Conservation (phyloP, 1,139 yeast genomes). For the Hanseniaspora gamundiae region DNA sequence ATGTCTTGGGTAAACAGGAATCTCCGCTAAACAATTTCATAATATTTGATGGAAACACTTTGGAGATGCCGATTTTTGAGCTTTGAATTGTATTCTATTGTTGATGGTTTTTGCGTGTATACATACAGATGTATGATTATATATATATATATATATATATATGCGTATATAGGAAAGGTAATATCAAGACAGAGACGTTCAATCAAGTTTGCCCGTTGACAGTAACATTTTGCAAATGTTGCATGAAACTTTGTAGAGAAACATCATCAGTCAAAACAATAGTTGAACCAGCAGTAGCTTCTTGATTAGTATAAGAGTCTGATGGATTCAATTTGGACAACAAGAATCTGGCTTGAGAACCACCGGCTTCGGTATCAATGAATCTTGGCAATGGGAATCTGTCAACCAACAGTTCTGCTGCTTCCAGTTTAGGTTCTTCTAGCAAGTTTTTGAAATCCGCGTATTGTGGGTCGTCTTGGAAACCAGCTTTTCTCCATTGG, state of each 20-base stretch:
- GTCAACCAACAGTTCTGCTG: slow-evolving; percentile 80
- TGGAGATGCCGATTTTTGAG: slow-evolving; percentile 65
- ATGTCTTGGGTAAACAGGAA: slow-evolving; percentile 63
- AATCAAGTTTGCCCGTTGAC: slow-evolving; percentile 35
- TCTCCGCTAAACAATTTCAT: slow-evolving; percentile 75
- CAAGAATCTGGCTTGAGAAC: slow-evolving; percentile 94
- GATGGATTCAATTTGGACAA: slow-evolving; percentile 91
- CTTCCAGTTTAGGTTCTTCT: slow-evolving; percentile 86
- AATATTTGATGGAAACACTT: slow-evolving; percentile 56
- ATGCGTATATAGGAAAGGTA: neutral
- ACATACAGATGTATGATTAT: too few relatives aligned
- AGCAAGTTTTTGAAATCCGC: slow-evolving; percentile 76
- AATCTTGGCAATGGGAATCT: slow-evolving; percentile 96
- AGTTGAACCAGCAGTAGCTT: slow-evolving; percentile 47
- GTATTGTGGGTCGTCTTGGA: slow-evolving; percentile 83
- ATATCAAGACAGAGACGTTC: neutral
- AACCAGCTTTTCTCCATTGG: slow-evolving; percentile 92
- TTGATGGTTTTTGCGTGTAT: too few relatives aligned
- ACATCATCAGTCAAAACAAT: slow-evolving; percentile 94
- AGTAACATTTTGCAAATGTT: slow-evolving; percentile 74
- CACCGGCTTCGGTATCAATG: slow-evolving; percentile 94
- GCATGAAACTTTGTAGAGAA: slow-evolving; percentile 81
- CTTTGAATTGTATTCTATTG: slow-evolving; percentile 13
- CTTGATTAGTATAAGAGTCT: slow-evolving; percentile 59
- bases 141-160: slow-evolving; percentile 5